A percentile compares a stretch with the other conserved stretches of the same genome.
Evolutionary conservation across 176 grass and related monocot species (phyloP).

Genomic region (Cymbopogon citratus): DNA sequence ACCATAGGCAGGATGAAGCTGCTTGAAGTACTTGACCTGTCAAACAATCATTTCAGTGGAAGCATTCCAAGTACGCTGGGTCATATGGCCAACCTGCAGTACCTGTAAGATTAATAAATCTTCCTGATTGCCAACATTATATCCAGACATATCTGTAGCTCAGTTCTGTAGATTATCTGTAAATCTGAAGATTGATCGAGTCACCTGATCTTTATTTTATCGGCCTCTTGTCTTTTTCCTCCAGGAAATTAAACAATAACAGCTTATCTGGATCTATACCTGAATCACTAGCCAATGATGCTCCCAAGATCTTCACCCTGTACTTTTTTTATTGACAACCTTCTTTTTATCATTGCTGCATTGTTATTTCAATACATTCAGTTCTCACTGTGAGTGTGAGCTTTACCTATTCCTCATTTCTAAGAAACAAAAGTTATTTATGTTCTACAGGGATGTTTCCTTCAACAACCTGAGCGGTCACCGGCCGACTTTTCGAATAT

Average conservation of each 20-base stretch:
- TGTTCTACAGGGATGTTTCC: constrained; percentile 62
- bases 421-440: background rate
- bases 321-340: constrained; percentile 29
- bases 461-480: constrained; percentile 80
- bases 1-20: constrained; percentile 40
- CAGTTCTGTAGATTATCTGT: background rate
- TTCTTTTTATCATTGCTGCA: background rate
- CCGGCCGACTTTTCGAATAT: constrained; percentile 21
- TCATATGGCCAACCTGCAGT: constrained; percentile 31
- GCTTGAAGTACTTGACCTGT: constrained; percentile 59
- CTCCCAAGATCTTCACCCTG: constrained; percentile 37
- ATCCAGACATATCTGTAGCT: background rate
- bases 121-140: background rate
- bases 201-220: background rate
- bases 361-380: background rate
- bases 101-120: constrained; percentile 41
- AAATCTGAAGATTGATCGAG: background rate
- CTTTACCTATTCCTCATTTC: background rate
- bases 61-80: constrained; percentile 54
- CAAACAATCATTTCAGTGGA: constrained; percentile 61
- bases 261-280: constrained; percentile 66
- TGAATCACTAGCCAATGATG: constrained; percentile 42
- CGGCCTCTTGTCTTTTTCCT: background rate
- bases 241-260: constrained; percentile 76
- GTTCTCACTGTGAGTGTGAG: background rate